These are phyloP conservation scores for Mycena galericulata DNA, from an alignment of 768 basidiomycete genomes.

Conservation along the genomic window DNA sequence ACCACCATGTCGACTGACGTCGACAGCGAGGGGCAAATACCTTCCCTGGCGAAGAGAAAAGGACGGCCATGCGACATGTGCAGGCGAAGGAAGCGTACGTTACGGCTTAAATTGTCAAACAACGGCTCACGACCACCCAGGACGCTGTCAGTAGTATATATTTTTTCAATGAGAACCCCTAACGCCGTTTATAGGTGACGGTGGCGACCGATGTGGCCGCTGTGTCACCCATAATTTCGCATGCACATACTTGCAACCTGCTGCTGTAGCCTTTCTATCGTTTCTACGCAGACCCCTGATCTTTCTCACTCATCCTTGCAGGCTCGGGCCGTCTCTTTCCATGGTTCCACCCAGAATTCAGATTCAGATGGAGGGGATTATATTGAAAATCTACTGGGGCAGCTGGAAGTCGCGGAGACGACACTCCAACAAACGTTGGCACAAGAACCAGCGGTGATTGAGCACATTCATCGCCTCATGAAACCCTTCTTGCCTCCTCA, in stretches of 20 bases:
- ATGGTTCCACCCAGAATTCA: neutral
- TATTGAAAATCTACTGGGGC: neutral
- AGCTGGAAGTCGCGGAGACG: neutral
- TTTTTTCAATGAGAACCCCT: neutral
- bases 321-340: neutral
- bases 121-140: neutral
- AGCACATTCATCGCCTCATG: neutral
- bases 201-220: neutral
- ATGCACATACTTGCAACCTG: slow-evolving; percentile 12
- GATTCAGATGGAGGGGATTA: neutral
- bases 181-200: neutral
- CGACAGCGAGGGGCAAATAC: too few species aligned
- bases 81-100: slow-evolving; percentile 9
- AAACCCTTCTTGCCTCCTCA: neutral
- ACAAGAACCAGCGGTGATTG: neutral
- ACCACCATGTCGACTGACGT: too few species aligned
- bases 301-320: too few species aligned
- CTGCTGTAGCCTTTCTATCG: neutral
- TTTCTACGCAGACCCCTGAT: neutral
- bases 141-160: neutral
- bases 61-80: slow-evolving; percentile 11
- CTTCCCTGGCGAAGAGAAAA: neutral
- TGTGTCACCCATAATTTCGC: neutral
- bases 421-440: neutral
- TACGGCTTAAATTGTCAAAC: neutral